Evolutionary conservation across 345 rosid species (phyloP).

Genomic region (Ailanthus altissimus): DNA sequence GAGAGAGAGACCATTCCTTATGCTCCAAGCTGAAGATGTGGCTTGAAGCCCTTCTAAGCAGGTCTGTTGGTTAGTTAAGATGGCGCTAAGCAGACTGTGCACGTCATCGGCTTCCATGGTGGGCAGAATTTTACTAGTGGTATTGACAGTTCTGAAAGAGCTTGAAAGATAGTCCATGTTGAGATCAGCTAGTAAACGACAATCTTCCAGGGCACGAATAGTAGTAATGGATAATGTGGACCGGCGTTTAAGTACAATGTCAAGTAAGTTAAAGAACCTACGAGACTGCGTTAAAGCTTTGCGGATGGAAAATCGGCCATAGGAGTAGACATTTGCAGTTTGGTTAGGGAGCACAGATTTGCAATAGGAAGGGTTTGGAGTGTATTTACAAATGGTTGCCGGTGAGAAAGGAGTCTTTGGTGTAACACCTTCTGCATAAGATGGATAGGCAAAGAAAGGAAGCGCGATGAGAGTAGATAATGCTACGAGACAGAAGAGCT

Average conservation of each 20-base stretch:
- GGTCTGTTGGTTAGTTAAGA: conserved; percentile 74
- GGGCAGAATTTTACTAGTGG: conserved; percentile 39
- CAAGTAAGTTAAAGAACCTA: conserved; percentile 47
- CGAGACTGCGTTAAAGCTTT: conserved; percentile 62
- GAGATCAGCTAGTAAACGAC: conserved; percentile 49
- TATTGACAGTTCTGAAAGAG: conserved; percentile 46
- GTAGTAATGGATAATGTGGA: conserved; percentile 44
- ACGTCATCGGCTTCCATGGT: conserved; percentile 56
- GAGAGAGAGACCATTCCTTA: conserved; percentile 47
- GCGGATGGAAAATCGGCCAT: conserved; percentile 55
- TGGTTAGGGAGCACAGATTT: conserved; percentile 53
- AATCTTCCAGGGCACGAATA: conserved; percentile 73
- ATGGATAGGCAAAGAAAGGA: conserved; percentile 32
- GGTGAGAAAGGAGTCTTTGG: conserved; percentile 32
- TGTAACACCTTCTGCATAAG: conserved; percentile 21
- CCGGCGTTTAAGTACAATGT: conserved; percentile 48
- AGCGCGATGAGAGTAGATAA: conserved; percentile 20
- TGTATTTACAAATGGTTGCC: conserved; percentile 45
- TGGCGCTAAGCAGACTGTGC: conserved; percentile 69
- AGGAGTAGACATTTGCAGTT: conserved; percentile 49
- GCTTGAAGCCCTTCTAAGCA: conserved; percentile 65
- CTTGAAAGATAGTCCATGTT: conserved; percentile 58
- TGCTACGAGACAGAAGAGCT: conserved; percentile 18
- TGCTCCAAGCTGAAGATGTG: conserved; percentile 54
- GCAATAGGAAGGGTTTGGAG: conserved; percentile 70